Evolutionary conservation across 2,329 filamentous ascomycete genomes (phyloP).

Genomic region (Alternaria solani): DNA sequence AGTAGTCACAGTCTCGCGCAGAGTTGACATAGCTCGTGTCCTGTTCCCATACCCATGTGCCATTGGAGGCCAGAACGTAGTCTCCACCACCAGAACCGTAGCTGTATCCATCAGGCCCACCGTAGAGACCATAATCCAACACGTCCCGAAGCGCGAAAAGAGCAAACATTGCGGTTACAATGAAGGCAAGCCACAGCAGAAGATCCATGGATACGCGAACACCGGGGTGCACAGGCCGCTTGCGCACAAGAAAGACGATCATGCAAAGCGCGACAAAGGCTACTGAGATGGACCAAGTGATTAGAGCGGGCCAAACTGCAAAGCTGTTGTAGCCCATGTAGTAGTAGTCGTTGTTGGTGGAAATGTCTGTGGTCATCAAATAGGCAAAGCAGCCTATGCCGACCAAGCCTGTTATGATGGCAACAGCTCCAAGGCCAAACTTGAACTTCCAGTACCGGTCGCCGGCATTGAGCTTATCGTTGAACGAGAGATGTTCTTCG

Average conservation of each 20-base stretch:
- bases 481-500: slow-evolving; percentile 25
- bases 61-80: slow-evolving; percentile 37
- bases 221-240: slow-evolving; percentile 45
- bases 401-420: slow-evolving; percentile 38
- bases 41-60: slow-evolving; percentile 42
- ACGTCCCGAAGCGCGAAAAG: slow-evolving; percentile 25
- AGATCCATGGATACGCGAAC: slow-evolving; percentile 47
- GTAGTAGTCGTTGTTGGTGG: slow-evolving; percentile 14
- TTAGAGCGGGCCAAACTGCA: slow-evolving; percentile 30
- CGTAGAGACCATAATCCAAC: slow-evolving; percentile 30
- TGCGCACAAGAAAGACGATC: slow-evolving; percentile 34
- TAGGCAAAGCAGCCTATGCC: slow-evolving; percentile 45
- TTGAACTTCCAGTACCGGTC: slow-evolving; percentile 48
- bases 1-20: slow-evolving; percentile 27
- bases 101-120: slow-evolving; percentile 17
- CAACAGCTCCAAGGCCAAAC: slow-evolving; percentile 27
- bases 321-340: slow-evolving; percentile 18
- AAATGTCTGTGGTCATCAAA: slow-evolving; percentile 14
- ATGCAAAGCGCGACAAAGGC: slow-evolving; percentile 43
- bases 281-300: slow-evolving; percentile 42
- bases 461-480: slow-evolving; percentile 36
- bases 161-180: slow-evolving; percentile 39
- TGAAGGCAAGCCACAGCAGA: slow-evolving; percentile 46
- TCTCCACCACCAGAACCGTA: slow-evolving; percentile 22
- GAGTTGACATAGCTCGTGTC: slow-evolving; percentile 19